These are phyloP conservation scores for Dothideomycetes sp. DNA, from an alignment of 2,329 filamentous ascomycete species.

Conservation along the genomic window DNA sequence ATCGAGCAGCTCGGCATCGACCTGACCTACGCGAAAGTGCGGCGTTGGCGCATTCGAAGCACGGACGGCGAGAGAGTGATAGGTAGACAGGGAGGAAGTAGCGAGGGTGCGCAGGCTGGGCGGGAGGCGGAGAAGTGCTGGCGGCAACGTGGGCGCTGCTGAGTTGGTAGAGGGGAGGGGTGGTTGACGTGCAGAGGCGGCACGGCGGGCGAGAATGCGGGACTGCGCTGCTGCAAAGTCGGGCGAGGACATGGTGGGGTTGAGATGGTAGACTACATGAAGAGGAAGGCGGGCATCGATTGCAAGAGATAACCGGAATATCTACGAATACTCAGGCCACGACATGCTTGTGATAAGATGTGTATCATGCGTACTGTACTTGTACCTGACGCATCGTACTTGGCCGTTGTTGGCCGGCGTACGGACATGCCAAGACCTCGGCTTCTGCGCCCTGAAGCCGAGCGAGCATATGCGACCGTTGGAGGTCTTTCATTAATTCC, in stretches of 20 bases:
- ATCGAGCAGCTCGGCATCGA: constrained; percentile 89
- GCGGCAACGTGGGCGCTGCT: constrained; percentile 12
- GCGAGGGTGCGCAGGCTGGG: constrained; percentile 45
- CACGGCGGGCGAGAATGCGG: constrained; percentile 71
- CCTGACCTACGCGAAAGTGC: constrained; percentile 86
- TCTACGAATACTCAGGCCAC: not conserved
- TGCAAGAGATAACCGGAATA: no score
- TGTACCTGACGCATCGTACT: no score
- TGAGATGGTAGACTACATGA: not conserved
- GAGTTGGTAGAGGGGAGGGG: no score
- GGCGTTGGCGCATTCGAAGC: constrained; percentile 68
- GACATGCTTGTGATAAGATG: no score
- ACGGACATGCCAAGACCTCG: no score
- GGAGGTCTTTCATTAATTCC: no score
- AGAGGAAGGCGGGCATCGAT: not conserved
- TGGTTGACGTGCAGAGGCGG: constrained; percentile 49
- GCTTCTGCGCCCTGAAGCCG: no score
- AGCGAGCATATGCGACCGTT: no score
- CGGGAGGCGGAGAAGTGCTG: constrained; percentile 28
- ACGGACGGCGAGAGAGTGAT: constrained; percentile 53
- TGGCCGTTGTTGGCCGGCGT: no score
- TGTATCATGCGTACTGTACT: no score
- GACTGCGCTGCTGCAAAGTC: constrained; percentile 85
- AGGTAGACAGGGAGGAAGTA: constrained; percentile 9
- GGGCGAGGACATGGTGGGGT: constrained; percentile 39